Evolutionary conservation across 2,329 filamentous ascomycete species (phyloP), one percentile per base, ranked within the genome.

Genomic region (Alternaria viburni): DNA sequence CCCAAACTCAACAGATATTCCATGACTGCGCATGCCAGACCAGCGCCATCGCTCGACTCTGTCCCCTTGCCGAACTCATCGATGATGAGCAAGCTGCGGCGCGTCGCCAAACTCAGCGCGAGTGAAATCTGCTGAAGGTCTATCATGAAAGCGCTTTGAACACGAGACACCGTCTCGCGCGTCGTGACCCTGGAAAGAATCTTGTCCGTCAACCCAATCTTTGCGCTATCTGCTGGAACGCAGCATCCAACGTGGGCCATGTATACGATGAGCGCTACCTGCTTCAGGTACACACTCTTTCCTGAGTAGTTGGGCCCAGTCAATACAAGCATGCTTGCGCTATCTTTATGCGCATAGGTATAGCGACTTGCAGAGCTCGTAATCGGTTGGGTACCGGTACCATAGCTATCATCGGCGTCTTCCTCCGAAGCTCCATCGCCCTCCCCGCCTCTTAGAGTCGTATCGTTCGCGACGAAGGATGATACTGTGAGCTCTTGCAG

Each of bases 251-350:
- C 88, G 75, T 99, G 96, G 0, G 96, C 93, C 79, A 99, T 86
- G 75, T 96, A 97, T 13, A 97, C 90, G 62, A 97, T 96, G 54
- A 97, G 83, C 5, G 94, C 96, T 30, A 93, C 88, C 77, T 99
- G 95, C 79, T 97, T 99, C 75, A 98, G 86, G 79, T 97, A 98
- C 0, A 98, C 88, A 70, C 93, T 98, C 79, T 99, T 99, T 0
- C 96, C 96, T 0, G 96, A 98, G 77, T 96, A 96, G 71, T 99
- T 99, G 5, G 96, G 94, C 0, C 96, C 96, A 0, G 96, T 98
- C 72, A 99, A 80, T 6, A 97, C 82, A 12, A 97, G 77, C 81
- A 93, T 90, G 67, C 87, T 93, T 12, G 91, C 89, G 3, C 75
- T 76, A 5, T 78, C 68, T 6, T 62, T 46, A 11, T 51, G 45